Base-by-base conservation (phyloP, 1,284 basidiomycete species). In the Ustilago vetiveriae region DNA sequence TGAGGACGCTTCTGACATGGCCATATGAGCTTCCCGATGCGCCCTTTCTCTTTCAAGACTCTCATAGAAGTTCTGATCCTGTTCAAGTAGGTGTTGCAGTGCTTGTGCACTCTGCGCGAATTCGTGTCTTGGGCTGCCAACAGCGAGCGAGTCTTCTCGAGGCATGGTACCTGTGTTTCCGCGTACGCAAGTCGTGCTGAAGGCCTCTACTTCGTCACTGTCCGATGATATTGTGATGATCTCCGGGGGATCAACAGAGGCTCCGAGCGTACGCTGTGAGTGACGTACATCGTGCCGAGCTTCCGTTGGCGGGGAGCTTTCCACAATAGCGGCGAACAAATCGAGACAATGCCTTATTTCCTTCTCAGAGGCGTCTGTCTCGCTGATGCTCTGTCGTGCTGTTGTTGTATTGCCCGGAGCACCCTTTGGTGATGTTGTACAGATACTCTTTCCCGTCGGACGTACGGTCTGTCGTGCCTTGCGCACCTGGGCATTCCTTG, bases 181-280 rank as follows among this genome's bases (percentile, higher is more conserved):
- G 24, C 36, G 16, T 17, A 40, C 30, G 37, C 29, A 24, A 16
- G 8, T 19, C 3, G 36, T 48, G 44, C 29, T 27, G 29, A n/a
- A n/a, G 24, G 37, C n/a, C n/a, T 56, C 49, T 9, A 40, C 30
- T 3, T 49, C 39, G 5, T 57, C 58, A 41, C 43, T 48, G 29
- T 68, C 65, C 1, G 59, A 62, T 0, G 65, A 68, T 10, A 68
- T n/a, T 19, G 54, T 42, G 17, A 68, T 68, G 19, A 62, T 47
- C 14, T 68, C 65, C 14, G 57, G 38, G 6, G 52, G 40, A 0
- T 42, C 13, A 30, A 21, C 40, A 3, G 42, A 30, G 1, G 33
- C 19, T 16, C 11, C 30, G 1, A 17, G 17, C 4, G 17, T 45
- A 35, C n/a, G 17, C 35, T 5, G 44, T 1, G 44, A 14, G 0